A percentile compares a stretch with the other conserved stretches of the same genome.
phyloP scores from a whole-genome alignment of 2,329 filamentous ascomycete species.

The Cadophora gregata region DNA sequence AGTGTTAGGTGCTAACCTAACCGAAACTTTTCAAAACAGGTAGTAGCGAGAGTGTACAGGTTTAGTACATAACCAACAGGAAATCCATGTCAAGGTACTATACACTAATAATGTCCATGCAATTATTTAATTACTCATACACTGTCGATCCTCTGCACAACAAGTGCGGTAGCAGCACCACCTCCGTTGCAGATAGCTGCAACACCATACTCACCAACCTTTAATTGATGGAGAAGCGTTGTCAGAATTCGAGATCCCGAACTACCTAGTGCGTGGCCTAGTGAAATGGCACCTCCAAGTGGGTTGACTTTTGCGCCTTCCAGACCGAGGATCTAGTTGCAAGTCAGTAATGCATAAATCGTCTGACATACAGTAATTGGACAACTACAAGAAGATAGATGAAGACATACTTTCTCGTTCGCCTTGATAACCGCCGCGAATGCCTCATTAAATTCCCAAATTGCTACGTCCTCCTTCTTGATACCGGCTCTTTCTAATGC shows the following conservation, averaged over 20 bases:
- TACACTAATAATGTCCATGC: background rate
- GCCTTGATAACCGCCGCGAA: constrained; percentile 96
- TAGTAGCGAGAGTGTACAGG: no score
- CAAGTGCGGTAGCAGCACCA: constrained; percentile 87
- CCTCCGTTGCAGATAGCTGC: constrained; percentile 98
- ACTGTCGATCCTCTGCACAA: constrained; percentile 80
- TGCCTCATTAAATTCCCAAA: constrained; percentile 99
- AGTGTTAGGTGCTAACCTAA: no score
- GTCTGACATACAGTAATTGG: background rate
- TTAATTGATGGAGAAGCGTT: constrained; percentile 87
- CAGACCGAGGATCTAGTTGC: constrained; percentile 62
- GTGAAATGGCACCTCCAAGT: constrained; percentile 86
- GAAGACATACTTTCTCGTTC: constrained; percentile 78
- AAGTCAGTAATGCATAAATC: constrained; percentile 15
- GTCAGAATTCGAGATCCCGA: constrained; percentile 91
- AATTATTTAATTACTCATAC: constrained; percentile 29
- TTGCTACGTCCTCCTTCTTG: constrained; percentile 85
- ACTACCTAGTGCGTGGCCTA: constrained; percentile 92
- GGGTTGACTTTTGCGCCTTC: constrained; percentile 83
- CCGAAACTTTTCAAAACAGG: no score
- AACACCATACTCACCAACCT: constrained; percentile 89
- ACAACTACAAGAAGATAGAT: background rate
- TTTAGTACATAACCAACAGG: no score
- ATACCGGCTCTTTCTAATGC: constrained; percentile 89
- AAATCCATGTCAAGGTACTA: background rate